Conservation (phyloP, 306 rosid genomes). For the Hippophae tibetana region DNA sequence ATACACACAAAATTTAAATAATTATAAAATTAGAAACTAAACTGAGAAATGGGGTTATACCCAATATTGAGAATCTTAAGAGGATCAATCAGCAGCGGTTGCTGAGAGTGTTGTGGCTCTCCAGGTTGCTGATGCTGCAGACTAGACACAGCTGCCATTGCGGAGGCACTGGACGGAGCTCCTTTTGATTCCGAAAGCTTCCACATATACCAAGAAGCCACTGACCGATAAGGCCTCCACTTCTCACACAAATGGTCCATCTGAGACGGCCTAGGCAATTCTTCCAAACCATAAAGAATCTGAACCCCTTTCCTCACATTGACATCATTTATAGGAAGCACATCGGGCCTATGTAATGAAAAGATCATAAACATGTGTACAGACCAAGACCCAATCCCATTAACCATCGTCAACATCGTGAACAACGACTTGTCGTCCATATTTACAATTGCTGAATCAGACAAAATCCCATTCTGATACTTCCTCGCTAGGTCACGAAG, state of each 20-base stretch:
- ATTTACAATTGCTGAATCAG: slow-evolving; percentile 83
- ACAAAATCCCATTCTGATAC: slow-evolving; percentile 83
- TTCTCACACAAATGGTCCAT: slow-evolving; percentile 92
- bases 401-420: slow-evolving; percentile 98
- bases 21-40: background rate
- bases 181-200: slow-evolving; percentile 88
- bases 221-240: slow-evolving; percentile 94
- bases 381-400: slow-evolving; percentile 98
- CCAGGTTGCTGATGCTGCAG: slow-evolving; percentile 41
- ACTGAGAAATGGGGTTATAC: slow-evolving; percentile 29
- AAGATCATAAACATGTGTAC: slow-evolving; percentile 99
- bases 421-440: slow-evolving; percentile 97
- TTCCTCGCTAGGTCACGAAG: slow-evolving; percentile 90
- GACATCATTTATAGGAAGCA: slow-evolving; percentile 83
- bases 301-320: slow-evolving; percentile 86
- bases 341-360: slow-evolving; percentile 94
- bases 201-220: slow-evolving; percentile 96
- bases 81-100: slow-evolving; percentile 85
- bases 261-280: slow-evolving; percentile 92
- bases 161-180: slow-evolving; percentile 73
- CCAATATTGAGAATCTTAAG: slow-evolving; percentile 87
- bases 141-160: slow-evolving; percentile 64
- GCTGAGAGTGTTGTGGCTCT: slow-evolving; percentile 44
- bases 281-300: slow-evolving; percentile 65
- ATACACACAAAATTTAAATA: background rate